Evolutionary conservation across 2,329 filamentous ascomycete genomes (phyloP).

Genomic region (Blastomyces parvus): DNA sequence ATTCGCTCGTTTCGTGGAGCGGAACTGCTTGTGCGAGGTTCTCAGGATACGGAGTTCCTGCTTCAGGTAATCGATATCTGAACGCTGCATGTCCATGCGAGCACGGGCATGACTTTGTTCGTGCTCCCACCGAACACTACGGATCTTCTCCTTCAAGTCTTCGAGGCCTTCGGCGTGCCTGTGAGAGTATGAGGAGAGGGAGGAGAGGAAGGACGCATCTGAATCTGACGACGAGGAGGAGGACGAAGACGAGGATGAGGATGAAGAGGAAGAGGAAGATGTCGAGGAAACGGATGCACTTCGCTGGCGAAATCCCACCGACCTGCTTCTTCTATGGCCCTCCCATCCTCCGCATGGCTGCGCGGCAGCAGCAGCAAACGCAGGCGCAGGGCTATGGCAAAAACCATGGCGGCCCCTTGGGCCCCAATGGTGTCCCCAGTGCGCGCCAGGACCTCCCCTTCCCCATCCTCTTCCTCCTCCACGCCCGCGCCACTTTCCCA

Average conservation of each 20-base stretch:
- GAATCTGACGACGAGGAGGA: conserved; percentile 9
- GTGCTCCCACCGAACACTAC: conserved; percentile 3
- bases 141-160: conserved; percentile 4
- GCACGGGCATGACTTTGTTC: neutral
- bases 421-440: neutral
- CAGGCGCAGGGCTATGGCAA: neutral
- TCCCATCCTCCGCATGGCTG: conserved; percentile 3
- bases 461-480: neutral
- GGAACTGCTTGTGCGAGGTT: conserved; percentile 11
- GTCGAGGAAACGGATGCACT: conserved; percentile 14
- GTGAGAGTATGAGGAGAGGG: neutral
- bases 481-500: conserved; percentile 17
- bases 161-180: neutral
- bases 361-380: neutral
- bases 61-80: conserved; percentile 5
- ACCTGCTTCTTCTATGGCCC: neutral
- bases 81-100: neutral
- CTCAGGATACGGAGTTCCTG: conserved; percentile 12
- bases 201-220: conserved; percentile 3
- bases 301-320: neutral
- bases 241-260: conserved; percentile 10
- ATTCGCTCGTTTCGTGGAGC: neutral
- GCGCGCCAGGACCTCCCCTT: neutral
- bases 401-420: neutral
- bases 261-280: conserved; percentile 12